Evolutionary conservation across 116 monocot genomes (phyloP).

Genomic region (Zostera marina): DNA sequence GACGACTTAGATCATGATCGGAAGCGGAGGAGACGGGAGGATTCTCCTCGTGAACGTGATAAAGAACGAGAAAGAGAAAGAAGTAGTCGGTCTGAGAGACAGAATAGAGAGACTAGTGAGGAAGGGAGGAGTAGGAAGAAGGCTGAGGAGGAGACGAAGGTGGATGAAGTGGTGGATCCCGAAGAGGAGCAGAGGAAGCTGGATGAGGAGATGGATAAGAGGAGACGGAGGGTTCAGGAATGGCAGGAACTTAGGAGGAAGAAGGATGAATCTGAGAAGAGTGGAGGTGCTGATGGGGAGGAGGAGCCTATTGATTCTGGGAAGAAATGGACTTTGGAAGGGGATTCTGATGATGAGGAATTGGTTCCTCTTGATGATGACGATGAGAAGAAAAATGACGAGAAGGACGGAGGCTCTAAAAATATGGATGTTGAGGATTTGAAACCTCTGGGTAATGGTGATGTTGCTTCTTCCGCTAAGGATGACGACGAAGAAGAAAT

Average conservation of each 20-base stretch:
- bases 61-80: constrained; percentile 7
- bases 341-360: constrained; percentile 87
- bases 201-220: constrained; percentile 90
- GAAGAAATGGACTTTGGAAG: constrained; percentile 87
- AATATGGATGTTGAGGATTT: constrained; percentile 20
- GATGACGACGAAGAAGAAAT: constrained; percentile 46
- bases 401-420: constrained; percentile 23
- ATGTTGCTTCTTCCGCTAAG: not conserved
- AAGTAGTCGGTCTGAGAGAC: constrained; percentile 15
- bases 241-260: constrained; percentile 86
- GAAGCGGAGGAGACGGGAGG: constrained; percentile 24
- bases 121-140: constrained; percentile 11
- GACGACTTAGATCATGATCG: constrained; percentile 26
- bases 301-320: constrained; percentile 27
- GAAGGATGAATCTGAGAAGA: constrained; percentile 45
- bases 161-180: constrained; percentile 33
- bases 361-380: constrained; percentile 12
- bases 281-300: constrained; percentile 10
- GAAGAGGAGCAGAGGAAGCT: constrained; percentile 81
- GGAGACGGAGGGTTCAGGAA: constrained; percentile 77
- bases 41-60: not conserved
- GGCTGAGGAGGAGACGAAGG: constrained; percentile 8
- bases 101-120: constrained; percentile 12
- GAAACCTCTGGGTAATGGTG: constrained; percentile 11
- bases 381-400: constrained; percentile 10